These are phyloP conservation scores for Phoenix dactylifera DNA, from an alignment of 176 grass and related monocot species.

Conservation along the genomic window DNA sequence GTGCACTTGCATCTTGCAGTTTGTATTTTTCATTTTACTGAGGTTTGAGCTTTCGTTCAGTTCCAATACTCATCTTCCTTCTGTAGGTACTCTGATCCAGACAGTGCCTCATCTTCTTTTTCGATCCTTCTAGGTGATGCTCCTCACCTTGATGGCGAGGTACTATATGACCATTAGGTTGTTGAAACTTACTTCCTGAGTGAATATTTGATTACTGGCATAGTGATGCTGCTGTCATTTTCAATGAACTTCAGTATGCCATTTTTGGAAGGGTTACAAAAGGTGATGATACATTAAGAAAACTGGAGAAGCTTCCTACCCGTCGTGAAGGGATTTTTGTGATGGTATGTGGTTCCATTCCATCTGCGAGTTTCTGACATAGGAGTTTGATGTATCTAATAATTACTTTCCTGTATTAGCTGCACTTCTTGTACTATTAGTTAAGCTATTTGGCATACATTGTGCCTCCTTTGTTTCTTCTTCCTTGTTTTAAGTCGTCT, in stretches of 20 bases:
- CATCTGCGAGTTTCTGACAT: too few species aligned
- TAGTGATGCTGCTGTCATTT: slow-evolving; percentile 11
- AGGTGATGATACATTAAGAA: slow-evolving; percentile 76
- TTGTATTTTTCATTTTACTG: too few species aligned
- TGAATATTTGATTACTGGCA: slow-evolving; percentile 18
- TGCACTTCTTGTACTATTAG: too few species aligned
- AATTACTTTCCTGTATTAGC: too few species aligned
- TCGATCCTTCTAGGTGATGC: slow-evolving; percentile 85
- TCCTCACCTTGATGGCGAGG: slow-evolving; percentile 90
- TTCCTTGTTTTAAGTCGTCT: too few species aligned
- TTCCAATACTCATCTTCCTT: not conserved
- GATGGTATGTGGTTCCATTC: slow-evolving; percentile 37
- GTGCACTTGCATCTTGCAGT: not conserved
- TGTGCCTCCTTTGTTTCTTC: too few species aligned
- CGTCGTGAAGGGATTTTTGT: slow-evolving; percentile 87
- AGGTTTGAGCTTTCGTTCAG: too few species aligned
- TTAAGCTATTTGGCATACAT: too few species aligned
- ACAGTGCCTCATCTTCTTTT: slow-evolving; percentile 83
- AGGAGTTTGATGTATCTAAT: too few species aligned
- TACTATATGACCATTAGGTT: slow-evolving; percentile 19
- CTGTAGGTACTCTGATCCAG: slow-evolving; percentile 77
- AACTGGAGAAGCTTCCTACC: slow-evolving; percentile 72
- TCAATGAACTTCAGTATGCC: slow-evolving; percentile 62
- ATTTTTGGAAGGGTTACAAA: slow-evolving; percentile 90
- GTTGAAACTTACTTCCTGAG: not conserved